Conservation (phyloP, 31 red algal genomes). For the Porphyra umbilicalis region DNA sequence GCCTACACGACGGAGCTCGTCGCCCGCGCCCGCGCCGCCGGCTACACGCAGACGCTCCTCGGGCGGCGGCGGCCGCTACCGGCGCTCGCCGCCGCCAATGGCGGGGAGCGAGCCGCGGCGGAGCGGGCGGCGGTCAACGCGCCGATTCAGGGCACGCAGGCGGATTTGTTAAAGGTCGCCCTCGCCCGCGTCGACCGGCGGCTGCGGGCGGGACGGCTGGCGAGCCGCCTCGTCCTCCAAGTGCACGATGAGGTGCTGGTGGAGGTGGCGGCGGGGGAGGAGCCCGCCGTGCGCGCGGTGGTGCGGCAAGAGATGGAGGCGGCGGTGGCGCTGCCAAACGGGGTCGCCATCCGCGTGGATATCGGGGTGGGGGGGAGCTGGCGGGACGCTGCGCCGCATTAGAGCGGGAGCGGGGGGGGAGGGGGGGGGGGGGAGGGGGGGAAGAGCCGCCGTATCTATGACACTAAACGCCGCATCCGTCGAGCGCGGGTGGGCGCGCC, state of each 20-base stretch:
- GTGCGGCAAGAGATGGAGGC: constrained; percentile 32
- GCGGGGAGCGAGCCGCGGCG: constrained; percentile 16
- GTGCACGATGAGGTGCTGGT: constrained; percentile 68
- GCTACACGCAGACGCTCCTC: constrained; percentile 53
- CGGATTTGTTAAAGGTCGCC: constrained; percentile 72
- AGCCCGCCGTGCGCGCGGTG: constrained; percentile 6
- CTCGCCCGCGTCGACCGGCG: constrained; percentile 38
- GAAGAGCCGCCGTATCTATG: too few species aligned
- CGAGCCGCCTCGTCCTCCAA: constrained; percentile 20
- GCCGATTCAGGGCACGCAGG: constrained; percentile 78
- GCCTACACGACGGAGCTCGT: constrained; percentile 22
- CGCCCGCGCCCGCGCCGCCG: constrained; percentile 14
- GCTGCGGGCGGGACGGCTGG: background rate
- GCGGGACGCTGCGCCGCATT: background rate
- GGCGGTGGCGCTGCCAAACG: constrained; percentile 22
- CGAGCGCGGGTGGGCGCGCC: too few species aligned
- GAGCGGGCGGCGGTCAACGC: constrained; percentile 48
- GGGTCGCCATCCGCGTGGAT: constrained; percentile 14
- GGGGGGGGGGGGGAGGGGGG: background rate
- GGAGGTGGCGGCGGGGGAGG: constrained; percentile 32
- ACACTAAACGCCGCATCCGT: too few species aligned
- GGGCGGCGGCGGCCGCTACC: constrained; percentile 48
- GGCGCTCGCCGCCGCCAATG: background rate
- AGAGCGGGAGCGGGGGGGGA: background rate
- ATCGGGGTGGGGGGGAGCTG: constrained; percentile 28